Base-by-base conservation (phyloP, 352 stramenopile genomes). In the Globisporangium spiculum region DNA sequence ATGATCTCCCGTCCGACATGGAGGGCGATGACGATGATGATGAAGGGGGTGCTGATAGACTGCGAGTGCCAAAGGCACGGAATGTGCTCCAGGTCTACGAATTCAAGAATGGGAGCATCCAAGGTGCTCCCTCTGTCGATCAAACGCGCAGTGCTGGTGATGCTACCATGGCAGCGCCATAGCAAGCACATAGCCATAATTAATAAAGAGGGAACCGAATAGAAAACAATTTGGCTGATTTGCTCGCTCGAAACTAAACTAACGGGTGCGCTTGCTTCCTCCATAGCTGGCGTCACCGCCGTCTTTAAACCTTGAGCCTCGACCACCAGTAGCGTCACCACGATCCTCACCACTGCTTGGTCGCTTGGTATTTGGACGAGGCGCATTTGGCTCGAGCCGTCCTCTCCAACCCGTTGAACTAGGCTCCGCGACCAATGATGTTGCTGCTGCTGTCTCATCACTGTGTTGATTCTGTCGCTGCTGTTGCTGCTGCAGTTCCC, bases 371-470 rank as follows among this genome's bases (percentile, higher is more conserved):
- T 63, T 48, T 66, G 61, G 54, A 41, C 69, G 69, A 22, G 66
- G 67, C 8, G 64, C 44, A 26, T 69, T 72, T 6, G 86, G 86
- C 64, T 93, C 86, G 41, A 90, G 65, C 5, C 86, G 72, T 0
- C 86, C 86, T 41, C 86, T 69, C 86, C 86, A 93, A 10, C 86
- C 86, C 0, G 81, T 89, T 3, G 79, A 73, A 71, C 83, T 93
- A 2, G 82, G 69, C 34, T 70, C 36, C 24, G 10, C 63, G 24
- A 57, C 65, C 38, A 46, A 16, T 18, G 38, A 5, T 30, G 71
- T 59, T 34, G 7, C 60, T 18, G 14, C 48, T 18, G 69, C 53
- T 14, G 63, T 38, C 6, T 75, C 61, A 4, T 60, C 67, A 10
- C 73, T 70, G 1, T 26, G n/a, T 2, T 18, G n/a, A 10, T n/a